Base-by-base conservation (phyloP, 768 basidiomycete genomes). In the Paxillus ammoniavirescens region DNA sequence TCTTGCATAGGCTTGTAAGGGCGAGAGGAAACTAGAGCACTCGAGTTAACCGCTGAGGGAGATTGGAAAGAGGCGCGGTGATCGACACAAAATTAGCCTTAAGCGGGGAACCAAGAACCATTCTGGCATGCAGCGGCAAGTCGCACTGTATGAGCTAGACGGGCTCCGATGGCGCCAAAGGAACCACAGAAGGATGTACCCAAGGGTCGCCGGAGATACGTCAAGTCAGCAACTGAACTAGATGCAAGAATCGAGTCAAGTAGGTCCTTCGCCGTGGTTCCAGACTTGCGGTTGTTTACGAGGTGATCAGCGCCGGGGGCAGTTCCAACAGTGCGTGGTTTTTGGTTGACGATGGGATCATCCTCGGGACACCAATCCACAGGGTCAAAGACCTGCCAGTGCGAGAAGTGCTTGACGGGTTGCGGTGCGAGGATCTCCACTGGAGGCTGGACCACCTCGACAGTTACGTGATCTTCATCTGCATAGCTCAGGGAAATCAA, bases 271-370 rank as follows among this genome's bases (percentile, higher is more conserved):
- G 64, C 65, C 2, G 70, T 64, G 9, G 48, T 60, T 36, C 58
- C 52, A 13, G 50, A 21, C 33, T 41, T 48, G 31, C 41, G 31
- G 21, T 44, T 36, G 36, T 17, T 36, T 6, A 8, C 38, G 30
- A 30, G 23, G 42, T 48, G 53, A 46, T 59, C 60, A 6, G 60
- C 45, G 6, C 70, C 68, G 9, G 69, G 69, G 28, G 70, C 70
- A 26, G 69, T 59, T 21, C 68, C 66, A 41, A 65, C 53, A 33
- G 49, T 57, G 21, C 63, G 60, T 3, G 58, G 68, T 14, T 60
- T 67, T 49, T 54, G 60, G 46, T 71, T 68, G 41, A 70, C 42
- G 15, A 70, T 55, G 14, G 70, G 70, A 41, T 70, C 70, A 42
- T 60, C 61, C 42, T 62, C 46, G 1, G 70, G 70, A 42, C 63